Conservation (phyloP, 2,329 filamentous ascomycete genomes). For the Cercospora nicotianae region DNA sequence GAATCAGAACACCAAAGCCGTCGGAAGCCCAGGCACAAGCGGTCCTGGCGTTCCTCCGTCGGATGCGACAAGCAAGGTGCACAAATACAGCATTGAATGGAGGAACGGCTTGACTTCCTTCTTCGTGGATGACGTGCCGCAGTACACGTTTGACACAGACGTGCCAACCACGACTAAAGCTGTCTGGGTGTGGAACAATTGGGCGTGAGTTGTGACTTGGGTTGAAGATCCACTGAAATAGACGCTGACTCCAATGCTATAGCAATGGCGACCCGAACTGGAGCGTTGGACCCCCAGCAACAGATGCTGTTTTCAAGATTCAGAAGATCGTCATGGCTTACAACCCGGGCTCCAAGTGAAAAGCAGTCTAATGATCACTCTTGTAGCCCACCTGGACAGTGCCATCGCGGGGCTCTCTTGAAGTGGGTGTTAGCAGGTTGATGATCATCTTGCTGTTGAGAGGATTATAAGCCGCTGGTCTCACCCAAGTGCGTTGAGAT, state of each 20-base stretch:
- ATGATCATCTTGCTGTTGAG: too few relatives aligned
- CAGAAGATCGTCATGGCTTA: constrained; percentile 29
- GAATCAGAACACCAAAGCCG: constrained; percentile 17
- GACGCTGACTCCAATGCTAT: not conserved
- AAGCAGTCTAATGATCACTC: not conserved
- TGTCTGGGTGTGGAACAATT: constrained; percentile 30
- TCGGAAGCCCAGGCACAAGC: not conserved
- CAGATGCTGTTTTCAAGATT: constrained; percentile 25
- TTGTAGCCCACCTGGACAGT: not conserved
- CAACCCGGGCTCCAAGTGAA: constrained; percentile 15
- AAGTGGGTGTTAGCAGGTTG: too few relatives aligned
- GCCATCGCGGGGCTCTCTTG: not conserved
- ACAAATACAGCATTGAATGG: constrained; percentile 30
- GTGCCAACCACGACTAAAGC: constrained; percentile 25
- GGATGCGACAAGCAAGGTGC: constrained; percentile 12
- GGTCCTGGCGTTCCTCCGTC: constrained; percentile 10
- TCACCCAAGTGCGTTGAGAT: too few relatives aligned
- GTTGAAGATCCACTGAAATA: not conserved
- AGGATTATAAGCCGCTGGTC: too few relatives aligned
- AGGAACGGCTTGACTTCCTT: constrained; percentile 18
- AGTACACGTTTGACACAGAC: constrained; percentile 19
- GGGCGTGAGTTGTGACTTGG: constrained; percentile 19
- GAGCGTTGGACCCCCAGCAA: constrained; percentile 22
- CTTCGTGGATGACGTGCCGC: constrained; percentile 21
- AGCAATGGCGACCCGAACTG: constrained; percentile 26